These are phyloP conservation scores for Poa annua DNA, from an alignment of 176 grass and related monocot genomes.

Conservation along the genomic window DNA sequence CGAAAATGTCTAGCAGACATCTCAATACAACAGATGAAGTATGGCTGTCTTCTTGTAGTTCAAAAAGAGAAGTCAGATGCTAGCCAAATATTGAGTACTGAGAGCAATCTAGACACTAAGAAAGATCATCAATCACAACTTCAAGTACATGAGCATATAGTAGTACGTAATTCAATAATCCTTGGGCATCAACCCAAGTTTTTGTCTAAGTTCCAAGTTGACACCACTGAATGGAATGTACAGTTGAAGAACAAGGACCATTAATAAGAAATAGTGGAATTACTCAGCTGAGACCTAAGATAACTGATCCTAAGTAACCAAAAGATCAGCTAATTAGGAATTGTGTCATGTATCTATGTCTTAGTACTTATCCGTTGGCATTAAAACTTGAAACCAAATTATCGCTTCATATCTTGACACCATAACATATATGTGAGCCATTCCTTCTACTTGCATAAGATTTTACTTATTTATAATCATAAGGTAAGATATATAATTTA, in stretches of 20 bases:
- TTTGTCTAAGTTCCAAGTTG: neutral
- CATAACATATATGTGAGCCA: neutral
- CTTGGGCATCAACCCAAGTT: neutral
- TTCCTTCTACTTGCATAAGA: slow-evolving; percentile 4
- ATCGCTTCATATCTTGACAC: neutral
- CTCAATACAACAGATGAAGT: neutral
- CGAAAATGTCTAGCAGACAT: neutral
- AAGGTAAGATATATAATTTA: neutral
- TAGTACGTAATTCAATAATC: neutral
- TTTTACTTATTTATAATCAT: neutral
- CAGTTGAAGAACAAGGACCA: slow-evolving; percentile 7
- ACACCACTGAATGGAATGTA: neutral
- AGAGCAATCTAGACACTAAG: no score
- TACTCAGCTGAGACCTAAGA: neutral
- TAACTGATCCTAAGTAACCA: neutral
- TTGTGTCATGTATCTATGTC: neutral
- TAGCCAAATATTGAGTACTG: no score
- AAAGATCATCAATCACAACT: no score
- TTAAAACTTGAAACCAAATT: neutral
- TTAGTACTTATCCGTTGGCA: neutral
- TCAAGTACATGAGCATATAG: neutral
- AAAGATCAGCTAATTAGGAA: neutral
- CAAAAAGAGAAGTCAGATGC: no score
- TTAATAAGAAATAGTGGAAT: neutral
- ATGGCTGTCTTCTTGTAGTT: neutral